phyloP scores from a whole-genome alignment of 768 basidiomycete genomes.

The Suillus discolor region DNA sequence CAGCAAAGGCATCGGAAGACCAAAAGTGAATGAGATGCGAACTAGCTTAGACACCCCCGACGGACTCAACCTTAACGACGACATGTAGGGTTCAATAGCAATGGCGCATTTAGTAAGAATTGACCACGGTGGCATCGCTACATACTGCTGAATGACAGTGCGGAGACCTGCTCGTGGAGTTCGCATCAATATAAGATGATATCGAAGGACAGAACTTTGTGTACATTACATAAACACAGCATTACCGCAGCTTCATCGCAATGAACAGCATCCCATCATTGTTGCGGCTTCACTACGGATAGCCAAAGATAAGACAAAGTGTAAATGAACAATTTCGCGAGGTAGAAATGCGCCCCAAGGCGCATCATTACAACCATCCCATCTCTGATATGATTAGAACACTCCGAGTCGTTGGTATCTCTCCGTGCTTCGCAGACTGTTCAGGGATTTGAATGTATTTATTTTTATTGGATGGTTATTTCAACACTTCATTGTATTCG shows the following conservation, averaged over 20 bases:
- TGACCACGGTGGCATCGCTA: background rate
- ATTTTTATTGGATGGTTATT: background rate
- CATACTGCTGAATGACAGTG: background rate
- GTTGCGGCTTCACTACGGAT: no score
- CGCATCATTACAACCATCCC: background rate
- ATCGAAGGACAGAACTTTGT: background rate
- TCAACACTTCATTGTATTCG: background rate
- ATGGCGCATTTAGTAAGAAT: background rate
- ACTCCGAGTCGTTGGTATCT: background rate
- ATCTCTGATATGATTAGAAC: background rate
- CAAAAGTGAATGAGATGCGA: background rate
- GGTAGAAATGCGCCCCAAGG: no score
- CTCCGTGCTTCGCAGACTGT: background rate
- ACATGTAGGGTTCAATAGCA: background rate
- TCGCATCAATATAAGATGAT: background rate
- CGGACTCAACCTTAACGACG: background rate
- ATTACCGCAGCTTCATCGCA: no score
- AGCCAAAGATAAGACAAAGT: background rate
- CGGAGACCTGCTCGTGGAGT: background rate
- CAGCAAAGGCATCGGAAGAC: background rate
- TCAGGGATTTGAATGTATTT: background rate
- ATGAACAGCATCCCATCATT: background rate
- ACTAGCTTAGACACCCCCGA: background rate
- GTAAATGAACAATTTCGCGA: background rate
- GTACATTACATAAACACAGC: background rate